Evolutionary conservation across 345 rosid genomes (phyloP).

Genomic region (Boechera divaricarpa): DNA sequence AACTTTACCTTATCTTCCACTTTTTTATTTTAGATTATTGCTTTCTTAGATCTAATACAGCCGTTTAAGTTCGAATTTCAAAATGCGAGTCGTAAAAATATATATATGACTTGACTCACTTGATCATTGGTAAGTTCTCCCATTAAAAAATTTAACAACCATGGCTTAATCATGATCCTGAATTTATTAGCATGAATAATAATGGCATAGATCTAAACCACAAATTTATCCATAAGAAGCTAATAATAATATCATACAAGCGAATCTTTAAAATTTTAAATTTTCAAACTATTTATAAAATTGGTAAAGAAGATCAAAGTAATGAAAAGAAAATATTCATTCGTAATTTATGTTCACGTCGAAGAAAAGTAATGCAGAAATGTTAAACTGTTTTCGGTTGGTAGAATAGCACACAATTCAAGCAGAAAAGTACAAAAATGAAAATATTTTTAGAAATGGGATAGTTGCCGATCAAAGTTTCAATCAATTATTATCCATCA

Average conservation of each 20-base stretch:
- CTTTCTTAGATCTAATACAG: conserved; percentile 42
- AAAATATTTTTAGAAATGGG: not conserved
- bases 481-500: conserved; percentile 14
- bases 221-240: not conserved
- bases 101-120: conserved; percentile 1
- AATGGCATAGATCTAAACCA: not conserved
- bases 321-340: not conserved
- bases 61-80: conserved; percentile 47
- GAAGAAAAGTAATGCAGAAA: conserved; percentile 23
- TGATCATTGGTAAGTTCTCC: conserved; percentile 38
- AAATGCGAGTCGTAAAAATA: conserved; percentile 25
- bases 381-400: conserved; percentile 33
- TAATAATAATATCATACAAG: not conserved
- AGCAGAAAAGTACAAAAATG: conserved; percentile 26
- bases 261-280: not conserved
- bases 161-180: conserved; percentile 43
- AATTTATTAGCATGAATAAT: not conserved
- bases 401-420: conserved; percentile 30
- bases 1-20: conserved; percentile 48
- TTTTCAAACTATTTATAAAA: not conserved
- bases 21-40: conserved; percentile 36
- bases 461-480: conserved; percentile 28
- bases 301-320: not conserved
- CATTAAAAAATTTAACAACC: conserved; percentile 19
- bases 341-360: conserved; percentile 1